Evolutionary conservation across 495 filamentous ascomycete species (phyloP), one percentile per base, ranked within the genome.

Genomic region (Lindgomyces ingoldianus): DNA sequence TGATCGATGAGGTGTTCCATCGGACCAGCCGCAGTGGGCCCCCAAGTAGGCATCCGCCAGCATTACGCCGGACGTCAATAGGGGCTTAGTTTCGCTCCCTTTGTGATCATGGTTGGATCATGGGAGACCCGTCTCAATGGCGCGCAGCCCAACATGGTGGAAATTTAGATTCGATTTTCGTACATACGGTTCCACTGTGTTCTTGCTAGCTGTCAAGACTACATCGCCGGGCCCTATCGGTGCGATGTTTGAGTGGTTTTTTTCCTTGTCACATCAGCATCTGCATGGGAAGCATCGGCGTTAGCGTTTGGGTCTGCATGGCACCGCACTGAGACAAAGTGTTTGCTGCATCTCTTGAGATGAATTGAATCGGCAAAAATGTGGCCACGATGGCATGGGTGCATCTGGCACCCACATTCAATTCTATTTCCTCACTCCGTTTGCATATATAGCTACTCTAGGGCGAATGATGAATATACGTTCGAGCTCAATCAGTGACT

Each of bases 1-100:
- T 96, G 70, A 87, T 94, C 70, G 85, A 91, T 77, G 88, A 92
- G 65, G 81, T 93, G 47, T 89, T 96, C 72, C 80, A 88, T 70
- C 89, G 68, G 74, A 73, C 74, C 10, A 56, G 46, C 42, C 44
- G 65, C 19, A 30, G 30, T 24, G 55, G 21, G 21, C 18, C 57
- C 26, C 45, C 68, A 57, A 66, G 27, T 36, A 65, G 60, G 22
- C 60, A 60, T 47, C 47, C 60, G 47, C 16, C 60, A 50, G 52
- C 60, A 45, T 60, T 24, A 39, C 58, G 42, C 48, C 46, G 55
- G n/a, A 47, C 14, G 22, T 33, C 62, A 6, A 18, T 29, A 19
- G 41, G 50, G 30, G 27, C 26, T 16, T 63, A 61, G 57, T 9
- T 2, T 50, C 24, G 8, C 19, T 21, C 27, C 27, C 24, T 45